A percentile compares a stretch with the other conserved stretches of the same genome.
Evolutionary conservation across 495 filamentous ascomycete genomes (phyloP).

Genomic region (Neurospora cerealis): DNA sequence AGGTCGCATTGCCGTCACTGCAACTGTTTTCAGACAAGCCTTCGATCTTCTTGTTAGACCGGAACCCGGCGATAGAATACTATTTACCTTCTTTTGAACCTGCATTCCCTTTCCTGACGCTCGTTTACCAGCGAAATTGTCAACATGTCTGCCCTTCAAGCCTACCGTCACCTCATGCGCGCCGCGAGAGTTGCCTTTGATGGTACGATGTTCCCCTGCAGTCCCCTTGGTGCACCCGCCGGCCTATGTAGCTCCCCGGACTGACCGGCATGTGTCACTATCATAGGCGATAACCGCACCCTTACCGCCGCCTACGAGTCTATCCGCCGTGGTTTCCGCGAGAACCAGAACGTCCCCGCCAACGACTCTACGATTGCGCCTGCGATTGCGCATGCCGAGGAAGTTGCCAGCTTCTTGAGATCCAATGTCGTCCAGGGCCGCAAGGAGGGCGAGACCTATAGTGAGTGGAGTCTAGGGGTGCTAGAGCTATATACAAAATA

Average conservation of each 20-base stretch:
- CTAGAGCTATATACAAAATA: not conserved
- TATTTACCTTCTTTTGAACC: not conserved
- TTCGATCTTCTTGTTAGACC: not conserved
- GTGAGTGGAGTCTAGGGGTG: constrained; percentile 34
- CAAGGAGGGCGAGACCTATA: constrained; percentile 51
- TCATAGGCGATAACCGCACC: constrained; percentile 54
- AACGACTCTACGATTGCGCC: constrained; percentile 38
- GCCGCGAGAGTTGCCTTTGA: constrained; percentile 74
- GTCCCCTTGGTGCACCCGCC: not conserved
- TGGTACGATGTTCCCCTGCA: constrained; percentile 38
- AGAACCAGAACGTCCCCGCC: constrained; percentile 46
- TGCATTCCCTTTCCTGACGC: not conserved
- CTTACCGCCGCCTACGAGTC: constrained; percentile 58
- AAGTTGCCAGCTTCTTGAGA: constrained; percentile 68
- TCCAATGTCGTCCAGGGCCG: constrained; percentile 84
- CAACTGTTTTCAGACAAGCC: not conserved
- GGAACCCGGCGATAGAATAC: not conserved
- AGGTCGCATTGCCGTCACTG: not conserved
- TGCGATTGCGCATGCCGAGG: constrained; percentile 65
- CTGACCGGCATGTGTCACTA: constrained; percentile 1
- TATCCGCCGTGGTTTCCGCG: constrained; percentile 62
- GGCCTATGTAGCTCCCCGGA: not conserved
- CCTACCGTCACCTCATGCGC: constrained; percentile 78
- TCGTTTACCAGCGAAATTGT: not conserved
- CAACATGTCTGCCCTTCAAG: constrained; percentile 53